Evolutionary conservation across 768 basidiomycete genomes (phyloP).

Genomic region (Cystobasidium tubakii): DNA sequence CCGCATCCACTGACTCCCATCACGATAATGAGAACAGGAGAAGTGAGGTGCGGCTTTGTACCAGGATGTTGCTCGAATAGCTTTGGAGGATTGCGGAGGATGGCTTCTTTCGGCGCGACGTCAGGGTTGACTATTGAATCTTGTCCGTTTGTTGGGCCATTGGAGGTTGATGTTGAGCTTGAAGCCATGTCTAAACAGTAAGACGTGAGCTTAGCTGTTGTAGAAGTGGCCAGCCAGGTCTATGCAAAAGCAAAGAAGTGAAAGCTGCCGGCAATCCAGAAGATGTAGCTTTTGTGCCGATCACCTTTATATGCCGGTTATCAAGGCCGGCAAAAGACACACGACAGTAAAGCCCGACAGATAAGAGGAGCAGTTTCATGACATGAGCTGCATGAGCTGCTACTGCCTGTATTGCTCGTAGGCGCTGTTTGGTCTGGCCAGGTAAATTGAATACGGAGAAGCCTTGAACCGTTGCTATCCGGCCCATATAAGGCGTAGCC

Average conservation of each 20-base stretch:
- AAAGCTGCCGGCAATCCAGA: not conserved
- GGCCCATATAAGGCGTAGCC: not conserved
- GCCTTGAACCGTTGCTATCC: not conserved
- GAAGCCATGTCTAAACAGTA: not conserved
- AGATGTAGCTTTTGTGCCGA: not conserved
- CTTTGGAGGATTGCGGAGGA: not conserved
- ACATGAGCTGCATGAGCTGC: no score
- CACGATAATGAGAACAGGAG: slow-evolving; percentile 50
- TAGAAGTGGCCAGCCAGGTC: not conserved
- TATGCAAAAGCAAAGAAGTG: not conserved
- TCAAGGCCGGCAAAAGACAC: not conserved
- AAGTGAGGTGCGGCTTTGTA: not conserved
- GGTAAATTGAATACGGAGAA: no score
- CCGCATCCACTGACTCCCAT: slow-evolving; percentile 69
- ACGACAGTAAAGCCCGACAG: no score
- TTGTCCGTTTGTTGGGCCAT: not conserved
- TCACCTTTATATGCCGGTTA: not conserved
- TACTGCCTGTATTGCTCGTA: no score
- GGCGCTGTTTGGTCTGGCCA: no score
- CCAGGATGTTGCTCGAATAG: slow-evolving; percentile 31
- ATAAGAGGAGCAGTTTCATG: no score
- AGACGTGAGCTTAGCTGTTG: not conserved
- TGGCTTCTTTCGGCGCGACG: not conserved
- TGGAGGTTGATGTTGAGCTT: not conserved
- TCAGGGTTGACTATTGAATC: slow-evolving; percentile 2